Conservation (phyloP, 768 basidiomycete species). For the Kockovaella imperatae region DNA sequence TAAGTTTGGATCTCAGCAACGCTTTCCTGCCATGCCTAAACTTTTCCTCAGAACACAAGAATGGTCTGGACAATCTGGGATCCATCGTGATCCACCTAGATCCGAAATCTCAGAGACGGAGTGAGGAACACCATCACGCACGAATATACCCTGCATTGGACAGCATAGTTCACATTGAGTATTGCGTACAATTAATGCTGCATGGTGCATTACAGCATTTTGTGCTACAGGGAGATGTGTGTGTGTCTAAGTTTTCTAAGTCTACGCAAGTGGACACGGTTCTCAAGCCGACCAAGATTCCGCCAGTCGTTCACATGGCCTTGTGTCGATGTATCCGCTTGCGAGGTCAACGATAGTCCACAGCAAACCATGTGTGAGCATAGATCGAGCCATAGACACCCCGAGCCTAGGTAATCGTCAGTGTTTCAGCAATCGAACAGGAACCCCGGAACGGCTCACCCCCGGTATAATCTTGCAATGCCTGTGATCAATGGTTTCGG, state of each 20-base stretch:
- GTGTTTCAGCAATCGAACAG: slow-evolving; percentile 1
- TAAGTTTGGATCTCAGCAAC: slow-evolving; percentile 13
- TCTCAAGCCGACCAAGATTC: no score
- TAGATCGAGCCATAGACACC: slow-evolving; percentile 82
- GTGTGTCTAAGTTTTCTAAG: no score
- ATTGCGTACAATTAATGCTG: neutral
- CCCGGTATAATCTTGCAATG: slow-evolving; percentile 77
- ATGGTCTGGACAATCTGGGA: slow-evolving; percentile 55
- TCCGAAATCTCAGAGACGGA: neutral
- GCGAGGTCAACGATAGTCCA: slow-evolving; percentile 80
- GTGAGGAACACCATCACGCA: neutral
- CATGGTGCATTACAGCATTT: neutral
- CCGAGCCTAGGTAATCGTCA: slow-evolving; percentile 42
- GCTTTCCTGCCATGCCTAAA: neutral
- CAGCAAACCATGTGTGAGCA: slow-evolving; percentile 84
- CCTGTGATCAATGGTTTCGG: slow-evolving; percentile 63
- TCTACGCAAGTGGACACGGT: no score
- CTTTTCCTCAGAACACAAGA: slow-evolving; percentile 76
- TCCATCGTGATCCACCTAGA: slow-evolving; percentile 2
- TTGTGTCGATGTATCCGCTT: slow-evolving; percentile 41
- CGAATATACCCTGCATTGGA: neutral
- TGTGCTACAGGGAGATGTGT: no score
- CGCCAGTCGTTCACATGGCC: slow-evolving; percentile 32
- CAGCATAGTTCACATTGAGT: no score
- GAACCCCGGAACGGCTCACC: slow-evolving; percentile 52